Percentiles rank a stretch among this genome's conserved stretches.
Conservation (phyloP, 2,329 filamentous ascomycete genomes). For the Bipolaris gigantea region DNA sequence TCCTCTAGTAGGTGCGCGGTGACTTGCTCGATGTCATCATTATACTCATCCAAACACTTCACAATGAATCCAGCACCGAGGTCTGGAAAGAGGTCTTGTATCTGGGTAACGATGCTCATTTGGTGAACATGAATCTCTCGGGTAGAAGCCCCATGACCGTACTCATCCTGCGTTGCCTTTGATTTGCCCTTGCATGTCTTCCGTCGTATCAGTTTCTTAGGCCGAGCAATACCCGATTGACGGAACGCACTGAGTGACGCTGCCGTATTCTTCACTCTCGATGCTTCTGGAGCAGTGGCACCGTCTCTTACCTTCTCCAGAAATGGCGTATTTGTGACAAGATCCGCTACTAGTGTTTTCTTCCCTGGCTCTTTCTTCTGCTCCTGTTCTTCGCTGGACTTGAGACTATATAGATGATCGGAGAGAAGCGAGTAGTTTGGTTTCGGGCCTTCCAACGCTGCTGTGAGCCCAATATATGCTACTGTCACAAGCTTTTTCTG, state of each 20-base stretch:
- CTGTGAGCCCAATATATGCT: conserved; percentile 72
- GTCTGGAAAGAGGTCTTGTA: conserved; percentile 93
- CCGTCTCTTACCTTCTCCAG: conserved; percentile 63
- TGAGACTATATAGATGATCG: conserved; percentile 82
- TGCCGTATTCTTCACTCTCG: conserved; percentile 63
- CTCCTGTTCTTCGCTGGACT: conserved; percentile 68
- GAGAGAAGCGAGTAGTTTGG: conserved; percentile 74
- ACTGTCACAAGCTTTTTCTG: conserved; percentile 71
- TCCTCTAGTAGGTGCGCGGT: conserved; percentile 81
- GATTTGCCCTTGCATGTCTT: conserved; percentile 70
- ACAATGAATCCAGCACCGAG: conserved; percentile 81
- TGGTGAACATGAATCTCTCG: conserved; percentile 71
- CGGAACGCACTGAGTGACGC: conserved; percentile 62
- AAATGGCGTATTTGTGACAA: conserved; percentile 79
- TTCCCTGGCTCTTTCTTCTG: conserved; percentile 44
- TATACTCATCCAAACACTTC: conserved; percentile 77
- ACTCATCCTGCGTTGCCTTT: conserved; percentile 40
- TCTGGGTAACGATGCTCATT: conserved; percentile 81
- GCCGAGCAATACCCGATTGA: conserved; percentile 54
- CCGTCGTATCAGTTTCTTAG: conserved; percentile 56
- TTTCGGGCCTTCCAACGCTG: conserved; percentile 66
- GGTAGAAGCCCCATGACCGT: conserved; percentile 39
- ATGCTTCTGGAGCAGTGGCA: conserved; percentile 54
- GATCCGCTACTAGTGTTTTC: conserved; percentile 72
- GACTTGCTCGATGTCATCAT: conserved; percentile 74